Conservation (phyloP, 2,329 filamentous ascomycete genomes). For the Metarhizium brunneum region DNA sequence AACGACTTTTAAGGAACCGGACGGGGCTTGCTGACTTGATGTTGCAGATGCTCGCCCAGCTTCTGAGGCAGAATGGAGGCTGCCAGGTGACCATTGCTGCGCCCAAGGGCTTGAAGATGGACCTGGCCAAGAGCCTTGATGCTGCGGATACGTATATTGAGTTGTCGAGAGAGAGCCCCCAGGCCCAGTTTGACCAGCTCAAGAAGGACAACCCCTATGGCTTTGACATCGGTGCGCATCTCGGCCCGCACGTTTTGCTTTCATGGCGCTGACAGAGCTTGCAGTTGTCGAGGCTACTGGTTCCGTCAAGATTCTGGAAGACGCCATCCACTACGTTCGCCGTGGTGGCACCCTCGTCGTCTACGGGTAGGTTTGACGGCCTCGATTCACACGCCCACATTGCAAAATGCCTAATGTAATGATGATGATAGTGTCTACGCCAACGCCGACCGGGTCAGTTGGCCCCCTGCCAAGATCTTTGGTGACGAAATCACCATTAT, state of each 20-base stretch:
- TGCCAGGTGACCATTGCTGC: conserved; percentile 63
- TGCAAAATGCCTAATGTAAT: background rate
- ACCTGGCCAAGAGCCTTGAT: conserved; percentile 50
- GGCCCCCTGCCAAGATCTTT: conserved; percentile 65
- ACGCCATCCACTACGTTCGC: conserved; percentile 62
- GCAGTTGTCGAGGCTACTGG: conserved; percentile 60
- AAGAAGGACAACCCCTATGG: conserved; percentile 59
- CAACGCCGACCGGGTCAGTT: conserved; percentile 51
- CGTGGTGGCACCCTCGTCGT: conserved; percentile 63
- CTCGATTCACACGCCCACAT: too few species aligned
- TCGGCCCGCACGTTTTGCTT: background rate
- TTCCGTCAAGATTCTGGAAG: conserved; percentile 58
- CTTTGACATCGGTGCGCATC: conserved; percentile 51
- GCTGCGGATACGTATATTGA: conserved; percentile 46
- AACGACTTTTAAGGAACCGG: too few species aligned
- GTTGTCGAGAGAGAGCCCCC: conserved; percentile 43
- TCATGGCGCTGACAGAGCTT: conserved; percentile 7
- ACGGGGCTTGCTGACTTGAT: background rate
- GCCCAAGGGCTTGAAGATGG: conserved; percentile 60
- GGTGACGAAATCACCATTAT: conserved; percentile 62
- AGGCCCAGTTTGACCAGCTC: conserved; percentile 51
- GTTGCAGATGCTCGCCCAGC: conserved; percentile 45
- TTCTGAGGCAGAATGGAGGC: conserved; percentile 56
- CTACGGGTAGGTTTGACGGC: conserved; percentile 35
- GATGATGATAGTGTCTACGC: conserved; percentile 48